phyloP scores from a whole-genome alignment of 495 filamentous ascomycete genomes.

The Podospora tetraspora region DNA sequence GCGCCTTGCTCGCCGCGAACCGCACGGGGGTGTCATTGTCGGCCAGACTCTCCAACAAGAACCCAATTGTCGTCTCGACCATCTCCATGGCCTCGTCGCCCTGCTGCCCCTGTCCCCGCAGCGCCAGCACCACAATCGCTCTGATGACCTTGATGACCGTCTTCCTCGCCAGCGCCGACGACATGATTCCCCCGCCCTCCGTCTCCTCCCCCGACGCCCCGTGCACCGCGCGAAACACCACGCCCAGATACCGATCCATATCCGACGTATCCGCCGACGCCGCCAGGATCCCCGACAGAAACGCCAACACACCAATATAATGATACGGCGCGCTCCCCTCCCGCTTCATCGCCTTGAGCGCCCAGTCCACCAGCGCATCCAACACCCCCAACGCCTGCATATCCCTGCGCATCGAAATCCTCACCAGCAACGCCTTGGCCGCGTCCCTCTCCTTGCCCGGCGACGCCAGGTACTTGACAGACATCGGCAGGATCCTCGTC shows the following conservation, averaged over 20 bases:
- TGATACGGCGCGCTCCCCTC: conserved; percentile 38
- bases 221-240: conserved; percentile 48
- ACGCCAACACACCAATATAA: conserved; percentile 70
- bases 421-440: conserved; percentile 72
- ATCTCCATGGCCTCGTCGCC: conserved; percentile 45
- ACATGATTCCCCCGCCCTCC: conserved; percentile 45
- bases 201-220: conserved; percentile 28
- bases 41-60: conserved; percentile 59
- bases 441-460: conserved; percentile 85
- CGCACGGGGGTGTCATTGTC: conserved; percentile 88
- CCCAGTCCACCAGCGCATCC: conserved; percentile 59
- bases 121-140: conserved; percentile 57
- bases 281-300: conserved; percentile 65
- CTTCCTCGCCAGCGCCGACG: conserved; percentile 73
- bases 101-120: conserved; percentile 38
- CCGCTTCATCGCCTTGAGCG: conserved; percentile 52
- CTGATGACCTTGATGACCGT: conserved; percentile 77
- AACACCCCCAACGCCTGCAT: conserved; percentile 77
- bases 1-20: conserved; percentile 84
- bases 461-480: conserved; percentile 60
- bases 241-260: conserved; percentile 43
- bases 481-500: conserved; percentile 63
- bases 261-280: conserved; percentile 45
- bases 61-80: conserved; percentile 72
- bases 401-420: conserved; percentile 75